A percentile compares a stretch with the other conserved stretches of the same genome.
These are phyloP conservation scores for Tremella mesenterica DNA, from an alignment of 768 basidiomycete species.

Conservation along the genomic window DNA sequence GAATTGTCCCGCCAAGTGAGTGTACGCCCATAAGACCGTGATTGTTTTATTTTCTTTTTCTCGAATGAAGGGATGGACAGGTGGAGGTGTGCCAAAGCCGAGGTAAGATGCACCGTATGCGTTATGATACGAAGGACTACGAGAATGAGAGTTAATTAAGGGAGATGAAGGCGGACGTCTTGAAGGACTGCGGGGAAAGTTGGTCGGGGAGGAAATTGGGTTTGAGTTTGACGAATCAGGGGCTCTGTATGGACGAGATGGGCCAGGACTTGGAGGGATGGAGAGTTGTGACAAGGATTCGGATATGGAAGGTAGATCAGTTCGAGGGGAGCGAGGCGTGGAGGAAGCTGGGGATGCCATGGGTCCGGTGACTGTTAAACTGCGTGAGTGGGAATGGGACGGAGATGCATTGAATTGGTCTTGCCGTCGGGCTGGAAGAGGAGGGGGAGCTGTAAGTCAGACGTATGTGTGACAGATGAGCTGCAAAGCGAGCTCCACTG, in stretches of 20 bases:
- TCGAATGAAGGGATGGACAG: constrained; percentile 26
- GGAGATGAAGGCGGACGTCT: constrained; percentile 7
- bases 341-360: constrained; percentile 17
- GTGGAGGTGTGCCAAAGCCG: constrained; percentile 4
- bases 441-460: constrained; percentile 22
- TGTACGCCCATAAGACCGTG: constrained; percentile 40
- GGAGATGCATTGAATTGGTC: constrained; percentile 16
- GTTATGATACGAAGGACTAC: constrained; percentile 25
- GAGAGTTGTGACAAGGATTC: no score
- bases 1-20: constrained; percentile 34
- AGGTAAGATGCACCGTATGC: constrained; percentile 21
- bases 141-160: constrained; percentile 3
- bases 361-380: constrained; percentile 26
- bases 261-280: no score
- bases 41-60: constrained; percentile 19
- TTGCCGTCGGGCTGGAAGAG: constrained; percentile 20
- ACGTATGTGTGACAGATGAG: no score
- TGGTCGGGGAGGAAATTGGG: neutral
- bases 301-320: constrained; percentile 7
- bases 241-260: neutral
- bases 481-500: no score
- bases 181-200: neutral
- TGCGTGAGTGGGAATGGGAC: constrained; percentile 44
- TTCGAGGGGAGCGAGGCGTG: constrained; percentile 14
- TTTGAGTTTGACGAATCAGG: constrained; percentile 1